phyloP scores from a whole-genome alignment of 2,329 filamentous ascomycete species.

The Fusarium neocosmosporiellum region DNA sequence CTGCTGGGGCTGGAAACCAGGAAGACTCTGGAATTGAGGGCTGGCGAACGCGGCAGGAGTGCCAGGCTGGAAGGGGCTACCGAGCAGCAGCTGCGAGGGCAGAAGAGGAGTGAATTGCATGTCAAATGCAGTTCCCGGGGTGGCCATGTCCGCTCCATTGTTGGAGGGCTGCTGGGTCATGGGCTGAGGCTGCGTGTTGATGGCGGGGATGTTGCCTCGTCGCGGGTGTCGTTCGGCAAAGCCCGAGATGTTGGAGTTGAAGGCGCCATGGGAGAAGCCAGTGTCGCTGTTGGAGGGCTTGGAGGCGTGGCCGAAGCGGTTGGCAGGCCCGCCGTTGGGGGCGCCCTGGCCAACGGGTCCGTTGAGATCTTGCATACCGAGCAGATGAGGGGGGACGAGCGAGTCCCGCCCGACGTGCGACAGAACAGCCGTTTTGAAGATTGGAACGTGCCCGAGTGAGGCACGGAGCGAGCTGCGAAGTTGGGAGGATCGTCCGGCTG shows the following conservation, averaged over 20 bases:
- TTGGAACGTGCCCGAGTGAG: slow-evolving; percentile 63
- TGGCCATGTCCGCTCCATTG: slow-evolving; percentile 79
- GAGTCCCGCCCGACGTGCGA: slow-evolving; percentile 83
- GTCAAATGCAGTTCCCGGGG: slow-evolving; percentile 89
- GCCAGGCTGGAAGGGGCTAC: slow-evolving; percentile 96
- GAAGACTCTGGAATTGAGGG: slow-evolving; percentile 89
- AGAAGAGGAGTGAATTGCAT: slow-evolving; percentile 99
- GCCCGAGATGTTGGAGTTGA: slow-evolving; percentile 85
- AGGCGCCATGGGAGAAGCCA: slow-evolving; percentile 92
- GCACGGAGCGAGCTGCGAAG: slow-evolving; percentile 36
- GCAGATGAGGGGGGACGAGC: slow-evolving; percentile 86
- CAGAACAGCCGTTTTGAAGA: slow-evolving; percentile 84
- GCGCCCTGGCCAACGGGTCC: slow-evolving; percentile 62
- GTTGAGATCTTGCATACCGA: slow-evolving; percentile 92
- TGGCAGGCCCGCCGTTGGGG: slow-evolving; percentile 60
- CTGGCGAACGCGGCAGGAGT: slow-evolving; percentile 91
- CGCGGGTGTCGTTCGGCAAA: slow-evolving; percentile 90
- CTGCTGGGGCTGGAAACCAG: slow-evolving; percentile 73
- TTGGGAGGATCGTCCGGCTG: slow-evolving; percentile 20
- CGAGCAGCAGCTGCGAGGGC: slow-evolving; percentile 92
- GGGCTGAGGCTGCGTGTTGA: slow-evolving; percentile 86
- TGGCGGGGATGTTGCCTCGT: slow-evolving; percentile 86
- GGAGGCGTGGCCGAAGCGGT: slow-evolving; percentile 78
- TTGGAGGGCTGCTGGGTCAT: slow-evolving; percentile 60
- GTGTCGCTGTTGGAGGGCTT: slow-evolving; percentile 88